A percentile compares a stretch with the other conserved stretches of the same genome.
These are phyloP conservation scores for Paradendryphiella salina DNA, from an alignment of 2,329 filamentous ascomycete genomes.

Conservation along the genomic window DNA sequence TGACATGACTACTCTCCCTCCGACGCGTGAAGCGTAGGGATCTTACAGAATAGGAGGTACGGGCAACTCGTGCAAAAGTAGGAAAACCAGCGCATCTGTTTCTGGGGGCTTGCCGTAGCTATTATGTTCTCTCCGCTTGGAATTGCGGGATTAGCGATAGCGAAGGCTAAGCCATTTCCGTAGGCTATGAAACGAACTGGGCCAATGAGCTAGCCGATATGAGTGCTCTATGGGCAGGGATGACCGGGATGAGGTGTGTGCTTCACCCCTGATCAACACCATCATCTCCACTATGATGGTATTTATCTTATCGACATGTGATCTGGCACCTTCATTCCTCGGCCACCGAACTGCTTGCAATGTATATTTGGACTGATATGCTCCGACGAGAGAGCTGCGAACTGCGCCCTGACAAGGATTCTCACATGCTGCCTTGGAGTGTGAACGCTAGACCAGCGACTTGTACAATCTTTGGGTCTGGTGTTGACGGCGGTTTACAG, in stretches of 20 bases:
- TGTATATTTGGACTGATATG: no score
- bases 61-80: conserved; percentile 6
- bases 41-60: conserved; percentile 5
- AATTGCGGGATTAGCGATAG: conserved; percentile 2
- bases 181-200: conserved; percentile 7
- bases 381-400: no score
- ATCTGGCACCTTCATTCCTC: not conserved
- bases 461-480: not conserved
- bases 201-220: conserved; percentile 8
- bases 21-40: conserved; percentile 6
- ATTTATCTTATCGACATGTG: conserved; percentile 9
- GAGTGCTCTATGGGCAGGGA: conserved; percentile 3
- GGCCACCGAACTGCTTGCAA: not conserved
- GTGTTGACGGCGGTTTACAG: not conserved
- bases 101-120: conserved; percentile 1
- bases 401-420: not conserved
- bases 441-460: not conserved
- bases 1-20: conserved; percentile 13
- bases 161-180: conserved; percentile 6
- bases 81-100: conserved; percentile 2
- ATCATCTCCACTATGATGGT: conserved; percentile 5
- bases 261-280: conserved; percentile 16
- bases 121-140: conserved; percentile 8
- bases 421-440: not conserved
- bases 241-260: conserved; percentile 1